Conservation (phyloP, 169 alveolate species). For the Amoebophrya sp. region DNA sequence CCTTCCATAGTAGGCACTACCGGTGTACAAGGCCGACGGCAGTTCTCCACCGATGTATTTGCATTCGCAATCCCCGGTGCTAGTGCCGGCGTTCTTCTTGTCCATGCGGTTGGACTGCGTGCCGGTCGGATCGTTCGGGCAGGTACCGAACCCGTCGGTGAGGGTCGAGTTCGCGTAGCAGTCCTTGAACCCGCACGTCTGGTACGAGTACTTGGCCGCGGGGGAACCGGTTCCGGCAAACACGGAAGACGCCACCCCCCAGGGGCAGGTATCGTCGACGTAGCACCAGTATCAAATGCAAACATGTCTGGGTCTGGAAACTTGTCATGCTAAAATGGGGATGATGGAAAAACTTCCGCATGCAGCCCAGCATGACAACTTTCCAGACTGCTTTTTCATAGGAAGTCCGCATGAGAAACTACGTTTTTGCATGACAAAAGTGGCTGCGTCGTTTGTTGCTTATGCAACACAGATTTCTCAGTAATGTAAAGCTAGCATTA, state of each 20-base stretch:
- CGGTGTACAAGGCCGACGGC: not conserved
- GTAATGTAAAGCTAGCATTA: too few relatives aligned
- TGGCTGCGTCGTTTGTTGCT: too few relatives aligned
- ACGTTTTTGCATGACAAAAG: too few relatives aligned
- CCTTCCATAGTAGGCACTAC: not conserved
- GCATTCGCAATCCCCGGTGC: constrained; percentile 8
- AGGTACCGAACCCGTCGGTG: not conserved
- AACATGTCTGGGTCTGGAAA: too few relatives aligned
- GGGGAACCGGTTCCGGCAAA: not conserved
- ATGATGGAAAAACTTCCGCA: too few relatives aligned
- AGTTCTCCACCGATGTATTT: not conserved
- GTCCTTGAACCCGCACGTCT: not conserved
- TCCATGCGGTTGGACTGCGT: not conserved
- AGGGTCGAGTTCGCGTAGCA: not conserved
- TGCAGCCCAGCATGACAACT: too few relatives aligned
- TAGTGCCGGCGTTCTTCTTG: not conserved
- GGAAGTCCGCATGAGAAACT: too few relatives aligned
- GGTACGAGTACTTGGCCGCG: not conserved
- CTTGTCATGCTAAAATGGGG: too few relatives aligned
- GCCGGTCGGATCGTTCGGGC: constrained; percentile 25
- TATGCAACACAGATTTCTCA: too few relatives aligned
- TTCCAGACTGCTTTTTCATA: too few relatives aligned
- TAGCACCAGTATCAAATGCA: too few relatives aligned
- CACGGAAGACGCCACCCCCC: not conserved
- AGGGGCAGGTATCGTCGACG: not conserved